Percentiles rank a stretch among this genome's conserved stretches.
Conservation (phyloP, 345 rosid genomes). For the Lumnitzera racemosa region DNA sequence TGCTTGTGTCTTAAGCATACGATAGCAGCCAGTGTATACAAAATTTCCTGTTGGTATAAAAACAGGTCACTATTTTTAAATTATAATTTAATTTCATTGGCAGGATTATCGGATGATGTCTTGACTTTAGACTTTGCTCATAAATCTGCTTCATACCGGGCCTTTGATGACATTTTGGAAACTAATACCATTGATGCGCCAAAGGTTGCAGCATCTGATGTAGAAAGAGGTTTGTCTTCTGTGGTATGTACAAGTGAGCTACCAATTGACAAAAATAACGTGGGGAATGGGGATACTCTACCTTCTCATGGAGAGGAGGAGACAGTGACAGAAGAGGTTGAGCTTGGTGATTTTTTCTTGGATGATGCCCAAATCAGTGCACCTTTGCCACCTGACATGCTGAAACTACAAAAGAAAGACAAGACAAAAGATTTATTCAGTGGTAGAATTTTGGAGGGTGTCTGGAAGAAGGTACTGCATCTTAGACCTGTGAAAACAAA, state of each 20-base stretch:
- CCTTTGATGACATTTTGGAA: slow-evolving; percentile 17
- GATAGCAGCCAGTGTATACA: too few species aligned
- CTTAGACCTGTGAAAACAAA: too few species aligned
- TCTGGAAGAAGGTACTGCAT: slow-evolving; percentile 81
- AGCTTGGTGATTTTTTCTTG: slow-evolving; percentile 58
- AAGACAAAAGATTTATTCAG: slow-evolving; percentile 48
- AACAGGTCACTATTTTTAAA: too few species aligned
- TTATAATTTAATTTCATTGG: slow-evolving; percentile 20
- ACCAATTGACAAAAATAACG: slow-evolving; percentile 16
- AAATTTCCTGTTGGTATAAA: too few species aligned
- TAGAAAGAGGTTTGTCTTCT: slow-evolving; percentile 13
- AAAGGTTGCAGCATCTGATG: slow-evolving; percentile 18
- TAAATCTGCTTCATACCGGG: slow-evolving; percentile 17
- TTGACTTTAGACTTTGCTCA: slow-evolving; percentile 54
- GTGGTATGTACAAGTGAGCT: slow-evolving; percentile 20
- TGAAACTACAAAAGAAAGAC: slow-evolving; percentile 61
- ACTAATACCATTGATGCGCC: slow-evolving; percentile 3
- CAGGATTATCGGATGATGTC: slow-evolving; percentile 69
- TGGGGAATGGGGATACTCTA: slow-evolving; percentile 21
- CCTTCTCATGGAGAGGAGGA: slow-evolving; percentile 13
- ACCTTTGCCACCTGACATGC: slow-evolving; percentile 35
- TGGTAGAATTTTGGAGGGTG: slow-evolving; percentile 66
- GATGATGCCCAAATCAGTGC: slow-evolving; percentile 42
- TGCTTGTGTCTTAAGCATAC: too few species aligned
- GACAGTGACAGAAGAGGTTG: slow-evolving; percentile 49